phyloP scores from a whole-genome alignment of 1,284 basidiomycete species.

The Neonothopanus nambi region DNA sequence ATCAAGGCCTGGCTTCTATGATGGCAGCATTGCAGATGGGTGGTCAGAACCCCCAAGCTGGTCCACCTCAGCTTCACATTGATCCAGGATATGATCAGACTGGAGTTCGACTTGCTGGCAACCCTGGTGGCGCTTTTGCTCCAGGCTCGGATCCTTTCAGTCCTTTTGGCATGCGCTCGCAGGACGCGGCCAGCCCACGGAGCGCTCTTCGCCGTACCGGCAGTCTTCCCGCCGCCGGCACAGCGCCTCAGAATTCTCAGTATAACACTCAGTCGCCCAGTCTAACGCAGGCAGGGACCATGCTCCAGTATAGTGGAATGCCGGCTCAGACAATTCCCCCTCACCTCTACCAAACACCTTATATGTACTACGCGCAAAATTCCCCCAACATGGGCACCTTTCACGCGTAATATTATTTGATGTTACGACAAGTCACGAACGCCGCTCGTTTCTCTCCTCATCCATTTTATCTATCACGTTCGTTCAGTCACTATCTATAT shows the following conservation, averaged over 20 bases:
- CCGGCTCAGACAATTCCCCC: slow-evolving; percentile 63
- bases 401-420: slow-evolving; percentile 54
- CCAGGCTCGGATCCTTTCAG: slow-evolving; percentile 73
- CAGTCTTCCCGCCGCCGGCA: slow-evolving; percentile 35
- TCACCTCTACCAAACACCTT: slow-evolving; percentile 69
- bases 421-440: slow-evolving; percentile 37
- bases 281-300: slow-evolving; percentile 52
- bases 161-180: slow-evolving; percentile 67
- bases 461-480: slow-evolving; percentile 25
- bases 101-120: slow-evolving; percentile 44
- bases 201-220: slow-evolving; percentile 55
- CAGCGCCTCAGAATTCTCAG: slow-evolving; percentile 46
- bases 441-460: slow-evolving; percentile 30
- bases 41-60: slow-evolving; percentile 77
- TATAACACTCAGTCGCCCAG: slow-evolving; percentile 64
- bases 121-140: slow-evolving; percentile 56
- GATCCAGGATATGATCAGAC: slow-evolving; percentile 56
- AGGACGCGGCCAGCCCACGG: slow-evolving; percentile 57
- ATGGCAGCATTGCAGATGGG: slow-evolving; percentile 88
- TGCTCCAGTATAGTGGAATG: slow-evolving; percentile 68
- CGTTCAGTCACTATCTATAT: slow-evolving; percentile 16
- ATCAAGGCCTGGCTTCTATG: slow-evolving; percentile 83
- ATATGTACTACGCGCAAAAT: slow-evolving; percentile 70
- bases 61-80: slow-evolving; percentile 70
- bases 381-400: slow-evolving; percentile 74